Evolutionary conservation across 148 eudicot genomes (phyloP).

Genomic region (Beta vulgaris): DNA sequence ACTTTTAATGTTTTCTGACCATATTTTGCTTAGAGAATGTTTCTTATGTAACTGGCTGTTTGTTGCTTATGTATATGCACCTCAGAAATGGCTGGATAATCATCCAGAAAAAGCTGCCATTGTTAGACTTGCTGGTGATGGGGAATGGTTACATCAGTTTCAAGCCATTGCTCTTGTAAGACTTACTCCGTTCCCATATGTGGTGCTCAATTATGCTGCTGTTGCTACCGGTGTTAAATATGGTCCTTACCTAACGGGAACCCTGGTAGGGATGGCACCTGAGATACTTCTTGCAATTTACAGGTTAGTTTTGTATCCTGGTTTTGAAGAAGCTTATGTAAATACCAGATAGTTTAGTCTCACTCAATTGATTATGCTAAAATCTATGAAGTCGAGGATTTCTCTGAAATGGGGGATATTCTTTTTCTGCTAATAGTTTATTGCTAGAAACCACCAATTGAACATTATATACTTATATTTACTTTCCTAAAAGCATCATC

Average conservation of each 20-base stretch:
- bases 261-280: constrained; percentile 73
- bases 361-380: not conserved
- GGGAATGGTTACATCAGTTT: constrained; percentile 74
- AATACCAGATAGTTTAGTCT: not conserved
- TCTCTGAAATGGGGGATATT: not conserved
- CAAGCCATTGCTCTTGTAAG: constrained; percentile 65
- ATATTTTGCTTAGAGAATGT: not conserved
- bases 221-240: constrained; percentile 75
- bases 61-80: not conserved
- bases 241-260: constrained; percentile 63
- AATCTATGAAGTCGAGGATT: too few relatives aligned
- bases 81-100: constrained; percentile 68
- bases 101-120: constrained; percentile 68
- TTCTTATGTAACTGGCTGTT: not conserved
- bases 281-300: constrained; percentile 74
- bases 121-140: constrained; percentile 84
- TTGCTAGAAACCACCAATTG: not conserved
- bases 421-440: not conserved
- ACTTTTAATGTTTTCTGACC: not conserved
- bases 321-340: not conserved
- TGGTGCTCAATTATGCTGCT: constrained; percentile 65
- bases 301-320: constrained; percentile 52
- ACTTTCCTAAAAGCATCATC: not conserved
- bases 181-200: constrained; percentile 80
- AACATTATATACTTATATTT: not conserved